Evolutionary conservation across 1,284 basidiomycete genomes (phyloP), one percentile per base, ranked within the genome.

Genomic region (Marasmius fiardii): DNA sequence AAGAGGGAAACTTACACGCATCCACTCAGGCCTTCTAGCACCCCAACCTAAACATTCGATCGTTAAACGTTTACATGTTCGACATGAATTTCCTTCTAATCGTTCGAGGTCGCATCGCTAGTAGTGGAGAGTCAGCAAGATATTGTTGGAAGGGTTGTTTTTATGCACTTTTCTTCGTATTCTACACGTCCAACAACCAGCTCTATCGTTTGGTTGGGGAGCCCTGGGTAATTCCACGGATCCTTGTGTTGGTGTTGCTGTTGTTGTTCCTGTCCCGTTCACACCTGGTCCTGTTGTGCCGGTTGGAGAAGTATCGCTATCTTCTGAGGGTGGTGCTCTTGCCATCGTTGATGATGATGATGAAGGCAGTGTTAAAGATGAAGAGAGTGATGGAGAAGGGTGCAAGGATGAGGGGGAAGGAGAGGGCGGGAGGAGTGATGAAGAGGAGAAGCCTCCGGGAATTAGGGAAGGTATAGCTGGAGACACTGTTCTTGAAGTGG

Each of bases 31-130:
- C 52, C 89, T 80, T 65, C 81, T 86, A 14, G 83, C 74, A 5
- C 89, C 90, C 89, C 89, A 92, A 18, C 89, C 90, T 3, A 92
- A 75, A 69, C 89, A 92, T 48, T 86, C 78, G 64, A 92, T 87
- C 53, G 82, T 82, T 21, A 92, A 75, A 41, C 89, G 86, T 60
- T 81, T 79, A 67, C 89, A 92, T 0, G 89, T 92, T 63, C 82
- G 79, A 70, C 89, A 92, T 2, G 88, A 86, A 67, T 87, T 81
- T 60, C 81, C 84, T 66, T 88, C 84, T 61, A 86, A 82, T 64
- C 88, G 83, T 65, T 91, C 89, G 8, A 49, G 28, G 68, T 92
- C 90, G 68, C 90, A 92, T 87, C 90, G 90, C 88, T 91, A 66
- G 14, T 7, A 1, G 18, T 4, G 45, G 23, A 20, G 4, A 26